Evolutionary conservation across 2,329 filamentous ascomycete species (phyloP), one percentile per base, ranked within the genome.

Genomic region (Colletotrichum orbiculare): DNA sequence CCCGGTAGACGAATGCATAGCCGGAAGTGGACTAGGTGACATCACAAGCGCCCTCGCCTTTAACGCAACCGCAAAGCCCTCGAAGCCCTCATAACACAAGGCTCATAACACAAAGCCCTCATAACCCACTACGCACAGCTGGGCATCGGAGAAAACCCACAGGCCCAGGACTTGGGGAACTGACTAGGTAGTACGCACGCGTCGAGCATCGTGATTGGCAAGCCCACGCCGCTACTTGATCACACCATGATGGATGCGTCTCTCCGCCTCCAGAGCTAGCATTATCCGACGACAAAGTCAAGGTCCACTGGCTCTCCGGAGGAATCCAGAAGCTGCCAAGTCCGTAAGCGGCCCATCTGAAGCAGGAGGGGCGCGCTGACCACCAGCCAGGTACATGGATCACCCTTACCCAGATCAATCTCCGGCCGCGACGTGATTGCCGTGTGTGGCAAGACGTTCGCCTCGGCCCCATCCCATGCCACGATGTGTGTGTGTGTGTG

Each of bases 371-470:
- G 48, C 38, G 15, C n/a, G 25, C 17, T 35, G 46, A 33, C 35
- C 43, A n/a, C 15, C 45, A n/a, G 46, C 34, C 8, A 3, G n/a
- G 35, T 46, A 38, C 58, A 35, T 58, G 62, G 62, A 11, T 38
- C 8, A 62, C 39, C 58, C 62, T 46, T 65, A 62, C 52, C 47
- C 25, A 47, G 46, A 17, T 53, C 46, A 48, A 53, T 43, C 10
- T 37, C 53, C 41, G n/a, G 25, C 33, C 41, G 17, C 62, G 58
- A 65, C 25, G 48, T 37, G 33, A 34, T 65, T 57, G 58, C 62
- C 62, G 47, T 33, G 58, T 65, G 41, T 9, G 62, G 62, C 13
- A 65, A 57, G 52, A 62, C 15, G 46, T 47, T 65, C 62, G 60
- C 35, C 35, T 13, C 15, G 48, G 54, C 41, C 10, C 60, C 47